A percentile compares a stretch with the other conserved stretches of the same genome.
Conservation (phyloP, 805 yeast genomes). For the Sugiyamaella marilandica region DNA sequence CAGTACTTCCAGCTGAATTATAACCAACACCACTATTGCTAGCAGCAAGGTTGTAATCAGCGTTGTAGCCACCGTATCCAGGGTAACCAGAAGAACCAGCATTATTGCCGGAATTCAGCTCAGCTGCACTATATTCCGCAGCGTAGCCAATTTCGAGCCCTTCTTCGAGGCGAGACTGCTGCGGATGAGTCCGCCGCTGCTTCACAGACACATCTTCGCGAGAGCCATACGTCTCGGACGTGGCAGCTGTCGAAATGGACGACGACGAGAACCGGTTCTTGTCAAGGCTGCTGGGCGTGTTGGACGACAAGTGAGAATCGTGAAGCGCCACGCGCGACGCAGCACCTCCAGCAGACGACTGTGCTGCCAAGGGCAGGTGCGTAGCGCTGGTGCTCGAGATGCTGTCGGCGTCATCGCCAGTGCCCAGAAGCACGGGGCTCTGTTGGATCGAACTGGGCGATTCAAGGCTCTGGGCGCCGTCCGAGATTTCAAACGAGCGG, state of each 20-base stretch:
- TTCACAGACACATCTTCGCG: neutral
- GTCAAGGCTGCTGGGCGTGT: conserved; percentile 1
- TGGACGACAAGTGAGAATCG: neutral
- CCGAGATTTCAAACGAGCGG: neutral
- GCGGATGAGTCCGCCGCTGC: neutral
- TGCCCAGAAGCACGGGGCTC: conserved; percentile 8
- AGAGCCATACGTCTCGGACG: neutral
- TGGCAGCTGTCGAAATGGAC: neutral
- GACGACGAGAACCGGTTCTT: conserved; percentile 1
- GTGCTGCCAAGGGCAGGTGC: neutral
- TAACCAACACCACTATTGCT: too few relatives aligned
- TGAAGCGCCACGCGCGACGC: neutral
- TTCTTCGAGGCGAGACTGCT: neutral
- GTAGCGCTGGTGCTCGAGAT: neutral
- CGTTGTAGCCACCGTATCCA: too few relatives aligned
- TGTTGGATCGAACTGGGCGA: conserved; percentile 10
- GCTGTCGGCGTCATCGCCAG: neutral
- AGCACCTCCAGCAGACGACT: neutral
- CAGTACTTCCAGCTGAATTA: too few relatives aligned
- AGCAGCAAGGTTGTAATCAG: neutral
- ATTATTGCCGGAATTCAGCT: too few relatives aligned
- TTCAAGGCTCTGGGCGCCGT: neutral
- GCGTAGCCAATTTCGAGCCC: too few relatives aligned
- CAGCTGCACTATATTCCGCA: too few relatives aligned
- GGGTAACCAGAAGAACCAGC: too few relatives aligned